Evolutionary conservation across 2,329 filamentous ascomycete genomes (phyloP).

Genomic region (Beauveria caledonica): DNA sequence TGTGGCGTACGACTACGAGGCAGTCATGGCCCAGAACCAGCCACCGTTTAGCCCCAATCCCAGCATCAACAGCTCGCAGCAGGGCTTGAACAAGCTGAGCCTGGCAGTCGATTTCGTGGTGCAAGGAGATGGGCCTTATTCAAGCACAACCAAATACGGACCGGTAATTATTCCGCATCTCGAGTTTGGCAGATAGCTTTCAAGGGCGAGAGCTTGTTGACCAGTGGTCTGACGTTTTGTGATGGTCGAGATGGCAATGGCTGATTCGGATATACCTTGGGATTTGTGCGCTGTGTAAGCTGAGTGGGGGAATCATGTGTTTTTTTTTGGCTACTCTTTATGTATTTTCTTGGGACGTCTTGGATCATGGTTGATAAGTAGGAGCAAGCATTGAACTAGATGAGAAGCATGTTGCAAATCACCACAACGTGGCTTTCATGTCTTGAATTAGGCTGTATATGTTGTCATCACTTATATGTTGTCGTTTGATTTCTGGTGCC

Average conservation of each 20-base stretch:
- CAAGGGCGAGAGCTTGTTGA: not conserved
- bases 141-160: constrained; percentile 85
- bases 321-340: not conserved
- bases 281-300: not conserved
- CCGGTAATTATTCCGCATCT: constrained; percentile 89
- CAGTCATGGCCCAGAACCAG: constrained; percentile 37
- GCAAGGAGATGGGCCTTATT: constrained; percentile 78
- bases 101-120: constrained; percentile 95
- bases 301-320: not conserved
- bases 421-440: not conserved
- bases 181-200: constrained; percentile 57
- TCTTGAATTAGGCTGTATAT: not conserved
- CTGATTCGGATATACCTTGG: constrained; percentile 5
- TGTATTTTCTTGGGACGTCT: not conserved
- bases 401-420: not conserved
- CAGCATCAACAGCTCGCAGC: constrained; percentile 27
- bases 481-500: not conserved
- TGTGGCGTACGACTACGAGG: constrained; percentile 88
- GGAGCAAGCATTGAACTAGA: not conserved
- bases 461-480: not conserved
- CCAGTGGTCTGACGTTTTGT: not conserved
- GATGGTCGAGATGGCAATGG: not conserved
- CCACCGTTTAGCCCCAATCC: constrained; percentile 30
- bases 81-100: constrained; percentile 60
- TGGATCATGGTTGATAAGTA: not conserved